These are phyloP conservation scores for Helichrysum umbraculigerum DNA, from an alignment of 129 eudicot genomes.

Conservation along the genomic window DNA sequence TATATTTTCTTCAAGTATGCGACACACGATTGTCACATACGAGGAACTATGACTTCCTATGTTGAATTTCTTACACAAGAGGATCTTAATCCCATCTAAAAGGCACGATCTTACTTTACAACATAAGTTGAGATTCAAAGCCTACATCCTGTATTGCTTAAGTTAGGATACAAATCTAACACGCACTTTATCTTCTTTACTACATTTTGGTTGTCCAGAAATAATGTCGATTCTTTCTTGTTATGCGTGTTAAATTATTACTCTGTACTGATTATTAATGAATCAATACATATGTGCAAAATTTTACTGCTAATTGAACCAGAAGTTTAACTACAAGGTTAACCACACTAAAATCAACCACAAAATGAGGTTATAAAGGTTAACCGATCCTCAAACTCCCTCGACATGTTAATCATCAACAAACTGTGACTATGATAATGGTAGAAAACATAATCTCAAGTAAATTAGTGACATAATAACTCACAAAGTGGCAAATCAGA, in stretches of 20 bases:
- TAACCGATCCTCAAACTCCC: neutral
- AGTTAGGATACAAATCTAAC: neutral
- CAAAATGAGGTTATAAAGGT: neutral
- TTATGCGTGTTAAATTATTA: too few relatives aligned
- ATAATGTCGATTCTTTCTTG: too few relatives aligned
- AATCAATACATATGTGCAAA: too few relatives aligned
- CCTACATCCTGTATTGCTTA: neutral
- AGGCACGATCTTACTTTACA: too few relatives aligned
- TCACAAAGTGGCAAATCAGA: neutral
- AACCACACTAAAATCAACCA: neutral
- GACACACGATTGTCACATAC: too few relatives aligned
- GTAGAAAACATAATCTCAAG: neutral
- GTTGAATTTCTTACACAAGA: too few relatives aligned
- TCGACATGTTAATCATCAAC: neutral
- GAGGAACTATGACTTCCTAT: too few relatives aligned
- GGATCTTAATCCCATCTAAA: too few relatives aligned
- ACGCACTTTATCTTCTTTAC: neutral
- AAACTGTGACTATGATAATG: neutral
- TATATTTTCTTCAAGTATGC: too few relatives aligned
- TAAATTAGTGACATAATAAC: neutral
- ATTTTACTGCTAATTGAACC: too few relatives aligned
- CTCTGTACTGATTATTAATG: too few relatives aligned
- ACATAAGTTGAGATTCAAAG: too few relatives aligned
- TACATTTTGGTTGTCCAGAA: neutral
- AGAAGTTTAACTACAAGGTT: neutral